Conservation (phyloP, 2,329 filamentous ascomycete genomes). For the Fusarium napiforme region DNA sequence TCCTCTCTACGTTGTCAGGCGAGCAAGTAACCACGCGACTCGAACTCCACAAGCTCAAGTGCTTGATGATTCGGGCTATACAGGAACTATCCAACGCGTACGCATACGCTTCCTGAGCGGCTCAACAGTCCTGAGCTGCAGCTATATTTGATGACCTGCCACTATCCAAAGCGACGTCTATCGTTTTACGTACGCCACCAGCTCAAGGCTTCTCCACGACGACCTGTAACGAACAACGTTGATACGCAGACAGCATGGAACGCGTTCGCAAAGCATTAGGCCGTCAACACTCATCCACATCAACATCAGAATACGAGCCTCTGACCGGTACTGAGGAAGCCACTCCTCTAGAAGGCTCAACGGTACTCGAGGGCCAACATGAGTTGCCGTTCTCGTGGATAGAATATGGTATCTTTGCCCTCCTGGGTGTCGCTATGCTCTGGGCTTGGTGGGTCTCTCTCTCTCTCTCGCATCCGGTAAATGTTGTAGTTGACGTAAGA, state of each 20-base stretch:
- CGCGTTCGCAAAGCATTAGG: constrained; percentile 42
- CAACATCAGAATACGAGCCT: constrained; percentile 49
- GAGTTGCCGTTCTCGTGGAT: constrained; percentile 79
- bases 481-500: constrained; percentile 8
- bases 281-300: constrained; percentile 36
- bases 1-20: constrained; percentile 1
- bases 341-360: constrained; percentile 42
- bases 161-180: neutral
- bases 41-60: neutral
- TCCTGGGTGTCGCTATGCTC: constrained; percentile 92
- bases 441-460: constrained; percentile 83
- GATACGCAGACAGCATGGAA: constrained; percentile 39
- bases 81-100: neutral
- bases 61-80: neutral
- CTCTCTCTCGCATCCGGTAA: neutral
- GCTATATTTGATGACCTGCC: constrained; percentile 22
- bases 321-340: constrained; percentile 46
- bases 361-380: constrained; percentile 48
- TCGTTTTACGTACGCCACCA: neutral
- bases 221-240: neutral
- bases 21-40: constrained; percentile 19
- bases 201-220: neutral
- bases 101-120: constrained; percentile 23
- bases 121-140: constrained; percentile 10
- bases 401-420: constrained; percentile 85